Base-by-base conservation (phyloP, 495 filamentous ascomycete species). In the Penicillium daleae region DNA sequence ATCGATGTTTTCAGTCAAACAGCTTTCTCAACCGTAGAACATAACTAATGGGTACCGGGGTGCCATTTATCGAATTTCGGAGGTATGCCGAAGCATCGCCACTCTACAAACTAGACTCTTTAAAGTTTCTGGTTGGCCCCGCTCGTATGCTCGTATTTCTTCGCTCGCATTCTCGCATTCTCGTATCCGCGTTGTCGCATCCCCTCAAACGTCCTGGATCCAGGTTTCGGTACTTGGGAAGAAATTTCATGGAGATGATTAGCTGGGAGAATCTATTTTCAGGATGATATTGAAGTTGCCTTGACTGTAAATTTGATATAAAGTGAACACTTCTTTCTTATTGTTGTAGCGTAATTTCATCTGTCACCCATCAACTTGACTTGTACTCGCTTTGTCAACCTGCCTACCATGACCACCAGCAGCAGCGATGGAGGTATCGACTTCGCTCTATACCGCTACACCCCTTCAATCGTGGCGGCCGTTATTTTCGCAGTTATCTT, bases 401-500 rank as follows among this genome's bases (percentile, higher is more conserved):
- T 42, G 39, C 22, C 29, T 44, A 56, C 24, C 39, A 66, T 66
- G 64, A 57, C 31, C 57, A 35, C 40, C 39, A 27, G 50, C 9
- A 50, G 13, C 22, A 59, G 24, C 13, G 44, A 60, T 29, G 48
- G 61, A 27, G 52, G 52, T 8, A 26, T 48, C 31, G 53, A 64
- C 50, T 73, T 63, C 51, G 61, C 64, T 21, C 64, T 73, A 24
- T 73, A 68, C 61, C 60, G 65, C 5, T 73, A 73, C 31, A 62
- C 62, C 13, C 87, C 86, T 2, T 84, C 78, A 4, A 57, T 85
- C 27, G 71, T 70, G 3, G 81, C 80, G 1, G 86, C 82, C 5
- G 61, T 76, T 4, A 67, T 86, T 12, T 87, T 85, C 56, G 62
- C 78, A 5, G 66, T 71, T 5, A 66, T 87, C 7, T 89, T 89